Evolutionary conservation across 371 early-diverging fungal species (phyloP).

Genomic region (Rhizopus sp.): DNA sequence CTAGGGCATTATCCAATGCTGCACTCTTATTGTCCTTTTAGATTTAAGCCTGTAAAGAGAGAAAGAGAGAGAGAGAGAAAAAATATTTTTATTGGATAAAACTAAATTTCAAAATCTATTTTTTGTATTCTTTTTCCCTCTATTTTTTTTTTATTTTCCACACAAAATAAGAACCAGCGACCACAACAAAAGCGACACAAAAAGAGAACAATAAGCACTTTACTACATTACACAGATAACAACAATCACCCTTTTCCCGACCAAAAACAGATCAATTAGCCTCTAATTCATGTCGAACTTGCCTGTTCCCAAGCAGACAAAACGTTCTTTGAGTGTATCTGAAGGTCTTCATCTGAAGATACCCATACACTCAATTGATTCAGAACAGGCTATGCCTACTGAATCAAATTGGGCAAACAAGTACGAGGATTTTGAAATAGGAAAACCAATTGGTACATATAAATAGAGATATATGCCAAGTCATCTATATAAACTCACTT

Average conservation of each 20-base stretch:
- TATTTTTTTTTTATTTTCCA: not conserved
- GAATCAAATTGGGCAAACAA: constrained; percentile 38
- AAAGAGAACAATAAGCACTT: not conserved
- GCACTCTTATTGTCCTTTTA: too few species aligned
- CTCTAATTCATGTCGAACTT: constrained; percentile 6
- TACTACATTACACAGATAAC: constrained; percentile 2
- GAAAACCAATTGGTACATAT: constrained; percentile 36
- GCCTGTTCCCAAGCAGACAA: constrained; percentile 5
- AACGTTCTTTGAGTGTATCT: constrained; percentile 23
- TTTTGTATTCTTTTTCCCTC: not conserved
- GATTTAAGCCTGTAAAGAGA: not conserved
- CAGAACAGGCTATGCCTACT: constrained; percentile 15
- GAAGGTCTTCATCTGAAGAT: constrained; percentile 22
- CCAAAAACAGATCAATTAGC: not conserved
- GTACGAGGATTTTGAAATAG: constrained; percentile 49
- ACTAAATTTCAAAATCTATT: not conserved
- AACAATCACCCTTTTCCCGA: not conserved
- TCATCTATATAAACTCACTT: too few species aligned
- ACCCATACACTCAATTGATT: constrained; percentile 14
- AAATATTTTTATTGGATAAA: not conserved
- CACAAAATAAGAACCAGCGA: not conserved
- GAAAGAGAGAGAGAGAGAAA: not conserved
- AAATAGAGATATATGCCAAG: too few species aligned
- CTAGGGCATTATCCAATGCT: not conserved
- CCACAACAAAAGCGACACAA: too few species aligned